phyloP scores from a whole-genome alignment of 257 asterid genomes.

The Anisodus tanguticus region DNA sequence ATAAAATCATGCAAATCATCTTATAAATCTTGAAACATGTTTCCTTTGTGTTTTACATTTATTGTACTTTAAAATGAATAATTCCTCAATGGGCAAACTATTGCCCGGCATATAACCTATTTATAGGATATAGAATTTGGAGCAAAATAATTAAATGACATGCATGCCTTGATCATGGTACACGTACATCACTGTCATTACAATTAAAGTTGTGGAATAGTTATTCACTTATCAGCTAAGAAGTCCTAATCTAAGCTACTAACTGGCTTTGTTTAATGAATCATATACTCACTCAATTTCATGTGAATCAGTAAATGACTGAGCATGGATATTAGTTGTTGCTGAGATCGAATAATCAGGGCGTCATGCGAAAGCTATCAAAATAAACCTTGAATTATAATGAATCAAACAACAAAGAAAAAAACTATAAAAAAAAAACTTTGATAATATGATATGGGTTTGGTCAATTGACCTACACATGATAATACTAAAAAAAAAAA shows the following conservation, averaged over 20 bases:
- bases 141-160: neutral
- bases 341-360: no score
- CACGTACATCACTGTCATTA: neutral
- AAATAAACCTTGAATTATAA: no score
- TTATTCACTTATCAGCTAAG: neutral
- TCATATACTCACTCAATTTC: no score
- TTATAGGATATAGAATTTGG: neutral
- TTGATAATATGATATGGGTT: no score
- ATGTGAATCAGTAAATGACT: no score
- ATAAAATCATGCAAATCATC: neutral
- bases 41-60: neutral
- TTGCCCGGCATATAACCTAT: neutral
- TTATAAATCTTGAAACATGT: neutral
- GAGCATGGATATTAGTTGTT: no score
- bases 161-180: neutral
- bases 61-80: neutral
- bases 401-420: no score
- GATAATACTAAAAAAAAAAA: no score
- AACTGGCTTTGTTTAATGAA: neutral
- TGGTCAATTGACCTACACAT: no score
- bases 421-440: no score
- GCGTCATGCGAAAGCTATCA: no score
- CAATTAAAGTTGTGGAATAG: neutral
- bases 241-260: neutral
- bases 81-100: no score